phyloP scores from a whole-genome alignment of 441 rosid genomes.

The Bruguiera hainesii region DNA sequence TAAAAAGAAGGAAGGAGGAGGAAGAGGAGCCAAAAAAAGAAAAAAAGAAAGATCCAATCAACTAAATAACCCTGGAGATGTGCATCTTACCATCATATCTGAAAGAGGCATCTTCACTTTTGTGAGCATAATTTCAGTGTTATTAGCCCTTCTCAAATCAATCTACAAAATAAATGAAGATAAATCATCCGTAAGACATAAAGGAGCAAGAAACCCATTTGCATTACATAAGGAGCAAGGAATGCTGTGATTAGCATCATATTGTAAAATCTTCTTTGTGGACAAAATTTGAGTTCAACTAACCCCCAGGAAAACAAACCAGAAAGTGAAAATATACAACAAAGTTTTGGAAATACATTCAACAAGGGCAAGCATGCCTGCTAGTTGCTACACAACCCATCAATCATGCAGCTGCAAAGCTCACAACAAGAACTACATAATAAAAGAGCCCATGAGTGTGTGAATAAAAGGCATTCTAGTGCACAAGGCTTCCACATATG shows the following conservation, averaged over 20 bases:
- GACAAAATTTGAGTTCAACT: not conserved
- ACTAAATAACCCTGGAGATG: conserved; percentile 5
- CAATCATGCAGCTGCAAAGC: not conserved
- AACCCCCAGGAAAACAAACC: not conserved
- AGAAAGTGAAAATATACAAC: conserved; percentile 1
- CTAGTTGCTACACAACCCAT: not conserved
- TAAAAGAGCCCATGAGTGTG: no score
- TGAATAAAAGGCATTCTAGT: no score
- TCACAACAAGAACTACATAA: not conserved
- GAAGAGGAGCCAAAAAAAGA: not conserved
- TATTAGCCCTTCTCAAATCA: conserved; percentile 96
- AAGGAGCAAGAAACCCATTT: not conserved
- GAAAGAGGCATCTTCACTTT: conserved; percentile 99
- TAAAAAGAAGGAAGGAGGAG: not conserved
- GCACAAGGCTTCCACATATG: no score
- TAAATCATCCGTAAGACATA: not conserved
- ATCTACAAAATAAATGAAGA: conserved; percentile 45
- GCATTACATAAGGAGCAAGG: not conserved
- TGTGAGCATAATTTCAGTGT: conserved; percentile 99
- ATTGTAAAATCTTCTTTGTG: conserved; percentile 15
- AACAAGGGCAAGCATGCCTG: no score
- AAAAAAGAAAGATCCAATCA: not conserved
- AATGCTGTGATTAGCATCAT: not conserved
- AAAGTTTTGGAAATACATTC: no score
- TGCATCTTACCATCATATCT: conserved; percentile 93